Conservation (phyloP, 2,329 filamentous ascomycete species). For the Amauroascus niger region DNA sequence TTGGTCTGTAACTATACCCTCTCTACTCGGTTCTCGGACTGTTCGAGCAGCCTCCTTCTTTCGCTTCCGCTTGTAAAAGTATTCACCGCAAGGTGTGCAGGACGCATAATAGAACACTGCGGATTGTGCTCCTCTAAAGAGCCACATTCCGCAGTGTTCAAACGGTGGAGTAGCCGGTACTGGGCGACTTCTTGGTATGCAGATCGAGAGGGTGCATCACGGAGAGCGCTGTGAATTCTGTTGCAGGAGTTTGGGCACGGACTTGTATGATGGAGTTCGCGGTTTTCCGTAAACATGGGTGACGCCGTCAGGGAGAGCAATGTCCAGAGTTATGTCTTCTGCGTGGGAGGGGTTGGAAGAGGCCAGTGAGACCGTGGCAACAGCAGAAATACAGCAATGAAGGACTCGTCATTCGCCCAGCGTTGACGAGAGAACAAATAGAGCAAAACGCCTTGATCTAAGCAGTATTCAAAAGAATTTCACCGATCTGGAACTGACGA, state of each 20-base stretch:
- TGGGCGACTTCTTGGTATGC: background rate
- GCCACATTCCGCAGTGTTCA: conserved; percentile 32
- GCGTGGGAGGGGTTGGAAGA: background rate
- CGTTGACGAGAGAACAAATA: conserved; percentile 4
- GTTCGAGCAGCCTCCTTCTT: conserved; percentile 61
- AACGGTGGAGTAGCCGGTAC: background rate
- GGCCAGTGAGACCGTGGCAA: background rate
- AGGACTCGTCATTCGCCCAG: conserved; percentile 2
- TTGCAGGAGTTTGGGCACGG: background rate
- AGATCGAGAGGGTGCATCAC: conserved; percentile 1
- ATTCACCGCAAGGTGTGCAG: conserved; percentile 55
- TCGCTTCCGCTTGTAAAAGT: conserved; percentile 58
- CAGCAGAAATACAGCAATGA: background rate
- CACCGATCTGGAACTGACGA: background rate
- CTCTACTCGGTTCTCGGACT: conserved; percentile 54
- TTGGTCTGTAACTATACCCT: conserved; percentile 51
- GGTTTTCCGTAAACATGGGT: conserved; percentile 1
- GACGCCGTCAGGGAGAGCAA: background rate
- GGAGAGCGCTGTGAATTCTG: background rate
- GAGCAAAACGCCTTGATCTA: background rate
- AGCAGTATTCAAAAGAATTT: conserved; percentile 1
- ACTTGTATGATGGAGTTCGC: background rate
- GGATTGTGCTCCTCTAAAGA: conserved; percentile 41
- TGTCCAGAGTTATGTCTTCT: background rate
- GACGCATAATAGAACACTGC: conserved; percentile 43